Percentiles rank a stretch among this genome's conserved stretches.
Evolutionary conservation across 2,329 filamentous ascomycete genomes (phyloP).

Genomic region (Coleophoma eucalyptorum): DNA sequence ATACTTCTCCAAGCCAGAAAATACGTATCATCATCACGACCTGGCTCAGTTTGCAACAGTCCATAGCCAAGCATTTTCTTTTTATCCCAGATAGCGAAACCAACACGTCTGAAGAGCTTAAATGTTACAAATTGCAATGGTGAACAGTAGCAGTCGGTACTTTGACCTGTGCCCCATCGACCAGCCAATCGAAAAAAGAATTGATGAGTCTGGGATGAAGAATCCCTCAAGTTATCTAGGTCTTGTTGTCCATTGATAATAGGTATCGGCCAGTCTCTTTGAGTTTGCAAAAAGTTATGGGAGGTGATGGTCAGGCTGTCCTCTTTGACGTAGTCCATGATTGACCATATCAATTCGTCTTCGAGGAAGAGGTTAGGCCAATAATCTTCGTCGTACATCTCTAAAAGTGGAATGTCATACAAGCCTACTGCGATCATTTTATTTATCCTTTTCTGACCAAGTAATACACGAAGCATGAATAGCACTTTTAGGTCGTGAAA

Average conservation of each 20-base stretch:
- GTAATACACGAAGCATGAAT: not conserved
- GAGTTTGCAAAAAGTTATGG: not conserved
- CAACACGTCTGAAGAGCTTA: not conserved
- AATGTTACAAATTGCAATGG: not conserved
- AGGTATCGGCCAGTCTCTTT: not conserved
- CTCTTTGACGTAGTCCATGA: not conserved
- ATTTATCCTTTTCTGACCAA: not conserved
- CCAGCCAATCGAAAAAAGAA: not conserved
- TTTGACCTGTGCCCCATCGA: not conserved
- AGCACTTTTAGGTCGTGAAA: conserved; percentile 3
- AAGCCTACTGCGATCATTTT: not conserved
- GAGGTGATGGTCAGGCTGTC: not conserved
- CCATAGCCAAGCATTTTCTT: not conserved
- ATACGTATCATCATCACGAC: not conserved
- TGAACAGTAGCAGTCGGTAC: not conserved
- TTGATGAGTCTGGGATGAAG: not conserved
- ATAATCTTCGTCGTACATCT: not conserved
- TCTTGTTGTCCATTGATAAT: not conserved
- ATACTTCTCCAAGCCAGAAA: not conserved
- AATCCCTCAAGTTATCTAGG: not conserved
- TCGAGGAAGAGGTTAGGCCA: not conserved
- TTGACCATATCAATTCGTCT: not conserved
- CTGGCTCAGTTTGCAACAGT: not conserved
- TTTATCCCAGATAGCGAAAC: not conserved
- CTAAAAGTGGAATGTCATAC: not conserved